These are phyloP conservation scores for Monosporozyma yasuniensis DNA, from an alignment of 805 yeast genomes.

Conservation along the genomic window DNA sequence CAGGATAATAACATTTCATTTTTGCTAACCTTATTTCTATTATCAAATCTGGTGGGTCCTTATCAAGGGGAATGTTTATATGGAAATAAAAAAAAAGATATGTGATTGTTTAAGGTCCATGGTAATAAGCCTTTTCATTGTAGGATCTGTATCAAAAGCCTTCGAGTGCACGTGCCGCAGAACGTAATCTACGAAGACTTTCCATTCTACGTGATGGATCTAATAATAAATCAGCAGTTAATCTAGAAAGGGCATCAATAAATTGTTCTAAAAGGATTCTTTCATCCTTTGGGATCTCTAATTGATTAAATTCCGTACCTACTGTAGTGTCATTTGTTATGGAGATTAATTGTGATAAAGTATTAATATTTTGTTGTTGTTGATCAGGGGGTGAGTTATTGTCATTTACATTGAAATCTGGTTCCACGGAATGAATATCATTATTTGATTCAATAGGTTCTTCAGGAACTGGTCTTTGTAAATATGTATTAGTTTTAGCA, in stretches of 20 bases:
- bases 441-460: background rate
- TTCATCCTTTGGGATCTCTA: constrained; percentile 69
- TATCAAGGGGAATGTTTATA: too few relatives aligned
- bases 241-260: constrained; percentile 72
- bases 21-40: too few relatives aligned
- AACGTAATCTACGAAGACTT: constrained; percentile 69
- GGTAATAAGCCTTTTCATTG: too few relatives aligned
- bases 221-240: constrained; percentile 84
- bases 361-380: constrained; percentile 21
- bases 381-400: constrained; percentile 1
- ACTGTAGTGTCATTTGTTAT: constrained; percentile 35
- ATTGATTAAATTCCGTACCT: constrained; percentile 56
- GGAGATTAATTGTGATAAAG: constrained; percentile 30
- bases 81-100: too few relatives aligned
- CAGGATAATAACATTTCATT: too few relatives aligned
- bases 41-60: too few relatives aligned
- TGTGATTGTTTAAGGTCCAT: background rate
- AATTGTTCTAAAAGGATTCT: constrained; percentile 74
- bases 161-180: constrained; percentile 78
- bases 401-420: background rate
- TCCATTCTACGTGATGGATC: constrained; percentile 75
- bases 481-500: background rate
- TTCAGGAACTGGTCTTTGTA: background rate
- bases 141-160: constrained; percentile 43
- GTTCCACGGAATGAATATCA: background rate